phyloP scores from a whole-genome alignment of 208 protist species.

The Trypanosomatidae sp. region DNA sequence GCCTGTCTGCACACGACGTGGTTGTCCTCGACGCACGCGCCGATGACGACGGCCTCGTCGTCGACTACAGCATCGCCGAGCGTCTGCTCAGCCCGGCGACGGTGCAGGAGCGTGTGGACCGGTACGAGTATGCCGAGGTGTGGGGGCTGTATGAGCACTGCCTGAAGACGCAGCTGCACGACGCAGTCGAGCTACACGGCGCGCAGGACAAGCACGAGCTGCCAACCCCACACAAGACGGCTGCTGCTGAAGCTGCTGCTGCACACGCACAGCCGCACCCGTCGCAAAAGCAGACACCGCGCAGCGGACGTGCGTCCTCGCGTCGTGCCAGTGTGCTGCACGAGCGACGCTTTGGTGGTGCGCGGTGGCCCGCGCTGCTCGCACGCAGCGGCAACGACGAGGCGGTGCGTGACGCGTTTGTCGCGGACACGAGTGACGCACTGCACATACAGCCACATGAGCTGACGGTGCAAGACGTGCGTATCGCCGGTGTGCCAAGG shows the following conservation, averaged over 20 bases:
- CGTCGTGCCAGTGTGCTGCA: too few species aligned
- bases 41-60: slow-evolving; percentile 21
- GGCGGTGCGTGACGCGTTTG: too few species aligned
- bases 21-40: slow-evolving; percentile 12
- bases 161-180: slow-evolving; percentile 5
- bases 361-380: too few species aligned
- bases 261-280: slow-evolving; percentile 19
- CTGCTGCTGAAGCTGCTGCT: slow-evolving; percentile 16
- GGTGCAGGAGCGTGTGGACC: slow-evolving; percentile 24
- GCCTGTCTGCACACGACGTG: slow-evolving; percentile 9
- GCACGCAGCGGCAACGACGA: too few species aligned
- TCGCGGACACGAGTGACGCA: too few species aligned
- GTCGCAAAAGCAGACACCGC: too few species aligned
- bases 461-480: too few species aligned
- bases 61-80: slow-evolving; percentile 29
- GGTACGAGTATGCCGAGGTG: slow-evolving; percentile 29
- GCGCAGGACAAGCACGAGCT: neutral
- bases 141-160: slow-evolving; percentile 43
- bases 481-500: too few species aligned
- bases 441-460: too few species aligned
- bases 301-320: too few species aligned
- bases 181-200: neutral
- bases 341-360: too few species aligned
- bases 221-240: slow-evolving; percentile 11
- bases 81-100: slow-evolving; percentile 6